A percentile compares a stretch with the other conserved stretches of the same genome.
Conservation (phyloP, 345 rosid species). For the Sapria himalayana region DNA sequence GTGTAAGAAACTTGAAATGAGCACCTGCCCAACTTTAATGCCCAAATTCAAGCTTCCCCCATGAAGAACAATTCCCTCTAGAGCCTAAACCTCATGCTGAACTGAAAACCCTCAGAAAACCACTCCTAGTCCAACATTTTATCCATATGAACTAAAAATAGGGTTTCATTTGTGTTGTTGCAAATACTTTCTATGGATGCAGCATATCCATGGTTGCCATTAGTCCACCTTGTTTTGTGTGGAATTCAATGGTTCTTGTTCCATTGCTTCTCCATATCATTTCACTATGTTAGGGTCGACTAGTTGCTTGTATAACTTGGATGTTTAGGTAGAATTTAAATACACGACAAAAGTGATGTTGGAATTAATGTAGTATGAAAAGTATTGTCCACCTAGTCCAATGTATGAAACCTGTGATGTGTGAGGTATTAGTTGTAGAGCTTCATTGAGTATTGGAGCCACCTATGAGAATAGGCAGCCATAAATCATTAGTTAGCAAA, state of each 20-base stretch:
- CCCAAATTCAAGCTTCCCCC: conserved; percentile 22
- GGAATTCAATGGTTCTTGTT: neutral
- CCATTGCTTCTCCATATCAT: conserved; percentile 14
- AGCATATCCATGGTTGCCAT: conserved; percentile 12
- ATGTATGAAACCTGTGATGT: conserved; percentile 21
- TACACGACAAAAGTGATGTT: conserved; percentile 13
- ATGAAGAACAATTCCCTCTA: conserved; percentile 9
- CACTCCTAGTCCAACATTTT: conserved; percentile 11
- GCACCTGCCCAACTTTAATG: conserved; percentile 14
- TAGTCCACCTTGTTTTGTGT: conserved; percentile 14
- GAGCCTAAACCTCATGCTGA: conserved; percentile 6
- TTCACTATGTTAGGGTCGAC: conserved; percentile 17
- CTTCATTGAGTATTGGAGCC: conserved; percentile 20
- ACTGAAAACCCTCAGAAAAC: conserved; percentile 21
- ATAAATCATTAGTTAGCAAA: no score
- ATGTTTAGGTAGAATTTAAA: conserved; percentile 13
- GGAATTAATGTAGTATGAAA: conserved; percentile 15
- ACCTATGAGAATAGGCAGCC: conserved; percentile 20
- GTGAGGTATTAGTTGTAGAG: conserved; percentile 16
- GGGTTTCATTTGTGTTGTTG: conserved; percentile 10
- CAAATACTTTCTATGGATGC: conserved; percentile 15
- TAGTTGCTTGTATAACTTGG: conserved; percentile 15
- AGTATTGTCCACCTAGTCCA: conserved; percentile 19
- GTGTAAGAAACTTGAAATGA: no score
- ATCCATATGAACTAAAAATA: conserved; percentile 13